These are phyloP conservation scores for Bromus sterilis DNA, from an alignment of 176 grass and related monocot species.

Conservation along the genomic window DNA sequence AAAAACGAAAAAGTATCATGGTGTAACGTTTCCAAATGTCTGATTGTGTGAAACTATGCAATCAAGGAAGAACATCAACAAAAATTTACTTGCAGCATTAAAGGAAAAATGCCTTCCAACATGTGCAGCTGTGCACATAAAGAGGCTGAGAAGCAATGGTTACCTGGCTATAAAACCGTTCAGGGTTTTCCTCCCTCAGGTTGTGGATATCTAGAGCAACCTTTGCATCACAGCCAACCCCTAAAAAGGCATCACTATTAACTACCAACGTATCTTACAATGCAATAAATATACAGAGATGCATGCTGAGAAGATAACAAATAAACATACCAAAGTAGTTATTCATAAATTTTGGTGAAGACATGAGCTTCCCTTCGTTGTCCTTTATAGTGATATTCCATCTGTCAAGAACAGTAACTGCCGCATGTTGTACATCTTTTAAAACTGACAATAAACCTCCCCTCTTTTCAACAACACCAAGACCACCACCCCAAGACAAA, in stretches of 20 bases:
- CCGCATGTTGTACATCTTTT: slow-evolving; percentile 63
- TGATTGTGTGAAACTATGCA: background rate
- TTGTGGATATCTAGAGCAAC: slow-evolving; percentile 97
- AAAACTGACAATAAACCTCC: slow-evolving; percentile 61
- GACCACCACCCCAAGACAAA: slow-evolving; percentile 71
- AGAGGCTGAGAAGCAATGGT: background rate
- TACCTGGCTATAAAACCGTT: slow-evolving; percentile 95
- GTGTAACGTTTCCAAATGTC: background rate
- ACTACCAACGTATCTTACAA: background rate
- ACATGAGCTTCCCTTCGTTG: slow-evolving; percentile 36
- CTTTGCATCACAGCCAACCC: slow-evolving; percentile 97
- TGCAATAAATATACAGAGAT: background rate
- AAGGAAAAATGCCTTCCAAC: background rate
- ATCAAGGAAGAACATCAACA: background rate
- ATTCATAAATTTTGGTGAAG: slow-evolving; percentile 62
- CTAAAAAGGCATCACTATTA: slow-evolving; percentile 29
- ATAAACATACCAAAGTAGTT: slow-evolving; percentile 72
- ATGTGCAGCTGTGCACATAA: background rate
- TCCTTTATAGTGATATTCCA: slow-evolving; percentile 64
- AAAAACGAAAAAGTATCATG: background rate
- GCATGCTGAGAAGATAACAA: background rate
- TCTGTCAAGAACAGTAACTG: slow-evolving; percentile 69
- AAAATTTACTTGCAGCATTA: slow-evolving; percentile 3
- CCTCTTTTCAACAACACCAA: slow-evolving; percentile 53
- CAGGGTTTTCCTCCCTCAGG: slow-evolving; percentile 95